Evolutionary conservation across 2,329 filamentous ascomycete genomes (phyloP), one percentile per base, ranked within the genome.

Genomic region (Eutypella sp.): DNA sequence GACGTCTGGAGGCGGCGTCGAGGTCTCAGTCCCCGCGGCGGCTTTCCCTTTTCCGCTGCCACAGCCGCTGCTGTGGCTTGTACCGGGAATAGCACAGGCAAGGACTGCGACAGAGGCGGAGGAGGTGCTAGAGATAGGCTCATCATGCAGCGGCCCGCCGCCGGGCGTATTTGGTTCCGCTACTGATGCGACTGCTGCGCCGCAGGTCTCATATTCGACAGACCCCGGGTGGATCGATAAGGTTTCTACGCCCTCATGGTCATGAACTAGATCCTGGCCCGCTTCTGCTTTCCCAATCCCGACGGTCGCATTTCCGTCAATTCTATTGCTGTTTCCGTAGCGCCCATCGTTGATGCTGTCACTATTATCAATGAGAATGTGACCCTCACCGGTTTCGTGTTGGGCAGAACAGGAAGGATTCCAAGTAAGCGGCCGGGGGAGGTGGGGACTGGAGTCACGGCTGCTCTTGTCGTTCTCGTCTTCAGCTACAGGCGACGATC

Each of bases 111-210:
- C n/a, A n/a, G n/a, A n/a, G n/a, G n/a, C n/a, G n/a, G n/a, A n/a
- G n/a, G n/a, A n/a, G n/a, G n/a, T n/a, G n/a, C n/a, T n/a, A 33
- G 29, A 33, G 29, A 11, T n/a, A 33, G 29, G 29, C 29, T 15
- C 13, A n/a, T 33, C 29, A 33, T 33, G 29, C 29, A 33, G 29
- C 29, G 29, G 16, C 16, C 61, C 52, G 57, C 53, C 48, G n/a
- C n/a, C n/a, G n/a, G n/a, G n/a, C n/a, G n/a, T n/a, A n/a, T n/a
- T n/a, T n/a, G n/a, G n/a, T n/a, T n/a, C n/a, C n/a, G n/a, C n/a
- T n/a, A n/a, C n/a, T n/a, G n/a, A n/a, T n/a, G n/a, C n/a, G n/a
- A n/a, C n/a, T n/a, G n/a, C n/a, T n/a, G n/a, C n/a, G n/a, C n/a
- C n/a, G n/a, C n/a, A n/a, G n/a, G n/a, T n/a, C n/a, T n/a, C n/a